Base-by-base conservation (phyloP, 495 filamentous ascomycete genomes). In the Tuber magnatum region DNA sequence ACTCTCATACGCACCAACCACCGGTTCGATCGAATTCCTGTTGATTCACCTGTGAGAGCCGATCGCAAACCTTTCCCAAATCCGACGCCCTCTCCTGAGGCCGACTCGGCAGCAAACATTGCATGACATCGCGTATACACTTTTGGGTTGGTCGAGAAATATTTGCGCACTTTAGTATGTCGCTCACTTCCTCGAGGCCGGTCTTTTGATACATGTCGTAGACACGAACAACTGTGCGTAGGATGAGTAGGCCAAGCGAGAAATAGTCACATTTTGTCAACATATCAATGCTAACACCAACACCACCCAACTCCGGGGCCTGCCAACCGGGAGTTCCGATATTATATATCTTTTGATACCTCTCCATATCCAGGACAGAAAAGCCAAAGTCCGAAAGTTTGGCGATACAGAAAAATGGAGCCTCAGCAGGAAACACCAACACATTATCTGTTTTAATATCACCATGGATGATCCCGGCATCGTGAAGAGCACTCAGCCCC, bases 391-490 rank as follows among this genome's bases (percentile, higher is more conserved):
- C 84, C 79, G 71, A 83, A 81, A 77, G 72, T 39, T 77, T 77
- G 28, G 75, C 76, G 14, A 70, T 14, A 48, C 76, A 70, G 32
- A 76, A 77, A 24, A 75, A 77, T 65, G 70, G 76, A 0, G 43
- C 72, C 81, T 84, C 35, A 71, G 74, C 28, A 81, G 83, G 76
- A 39, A 84, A 83, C 39, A 85, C 75, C 22, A 86, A 77, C 3
- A 84, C 78, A 68, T 86, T 85, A 61, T 85, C 84, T 40, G 81
- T 73, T 70, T 85, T 85, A 41, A 86, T 65, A 74, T 86, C 84
- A 5, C 84, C 84, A 71, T 86, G 84, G 18, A 84, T 76, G 43
- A 85, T 82, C 2, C 72, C 78, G 68, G 79, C 84, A n/a, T 79
- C 73, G 69, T 85, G 85, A 20, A 86, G 81, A 32, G 83, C 80